Percentiles rank a stretch among this genome's conserved stretches.
Conservation (phyloP, 768 basidiomycete genomes). For the Filobasidium wieringae region DNA sequence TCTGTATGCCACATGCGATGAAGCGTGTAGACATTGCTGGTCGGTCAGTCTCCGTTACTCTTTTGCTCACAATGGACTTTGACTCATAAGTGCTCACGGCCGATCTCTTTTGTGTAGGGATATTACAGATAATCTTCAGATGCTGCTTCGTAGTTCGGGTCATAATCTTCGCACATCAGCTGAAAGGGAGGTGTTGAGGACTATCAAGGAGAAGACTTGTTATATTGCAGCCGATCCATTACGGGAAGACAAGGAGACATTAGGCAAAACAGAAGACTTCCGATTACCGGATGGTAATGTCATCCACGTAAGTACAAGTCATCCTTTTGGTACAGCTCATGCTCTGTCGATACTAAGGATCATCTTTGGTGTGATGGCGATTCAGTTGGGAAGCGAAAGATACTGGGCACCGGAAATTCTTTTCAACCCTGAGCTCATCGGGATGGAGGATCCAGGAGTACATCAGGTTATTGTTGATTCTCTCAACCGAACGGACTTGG, state of each 20-base stretch:
- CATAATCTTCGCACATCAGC: constrained; percentile 93
- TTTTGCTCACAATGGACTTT: neutral
- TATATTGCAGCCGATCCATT: constrained; percentile 83
- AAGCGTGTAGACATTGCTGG: constrained; percentile 92
- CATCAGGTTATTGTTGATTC: constrained; percentile 99
- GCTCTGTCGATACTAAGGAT: neutral
- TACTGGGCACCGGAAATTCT: constrained; percentile 95
- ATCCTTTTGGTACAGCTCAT: too few species aligned
- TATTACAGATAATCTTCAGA: constrained; percentile 89
- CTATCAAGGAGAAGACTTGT: constrained; percentile 97
- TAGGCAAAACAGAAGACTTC: constrained; percentile 71
- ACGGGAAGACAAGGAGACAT: constrained; percentile 84
- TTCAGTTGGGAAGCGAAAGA: constrained; percentile 80
- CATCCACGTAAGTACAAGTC: constrained; percentile 55
- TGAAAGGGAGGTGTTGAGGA: constrained; percentile 89
- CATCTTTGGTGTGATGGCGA: constrained; percentile 1
- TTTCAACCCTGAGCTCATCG: constrained; percentile 94
- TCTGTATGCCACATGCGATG: constrained; percentile 98
- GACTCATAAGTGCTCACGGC: neutral
- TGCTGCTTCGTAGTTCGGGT: constrained; percentile 84
- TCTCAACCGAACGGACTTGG: constrained; percentile 88
- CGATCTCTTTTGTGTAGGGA: constrained; percentile 49
- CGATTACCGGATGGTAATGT: constrained; percentile 87
- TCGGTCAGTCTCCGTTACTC: constrained; percentile 46
- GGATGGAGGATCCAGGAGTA: constrained; percentile 89